Conservation (phyloP, 495 filamentous ascomycete species). For the Diplogelasinospora grovesii region DNA sequence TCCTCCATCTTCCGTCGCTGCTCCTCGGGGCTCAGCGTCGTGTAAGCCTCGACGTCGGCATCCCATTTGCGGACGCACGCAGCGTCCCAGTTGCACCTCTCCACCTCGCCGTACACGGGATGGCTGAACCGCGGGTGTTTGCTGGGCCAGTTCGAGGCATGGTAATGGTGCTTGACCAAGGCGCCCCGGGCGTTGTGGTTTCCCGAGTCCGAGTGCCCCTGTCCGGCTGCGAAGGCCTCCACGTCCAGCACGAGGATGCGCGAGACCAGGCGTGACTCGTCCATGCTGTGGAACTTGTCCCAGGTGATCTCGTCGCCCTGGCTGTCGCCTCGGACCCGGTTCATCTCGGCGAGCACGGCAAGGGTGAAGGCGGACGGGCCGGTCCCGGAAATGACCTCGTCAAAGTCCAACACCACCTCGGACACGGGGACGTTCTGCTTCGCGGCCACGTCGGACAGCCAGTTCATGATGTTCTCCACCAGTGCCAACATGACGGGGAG, state of each 20-base stretch:
- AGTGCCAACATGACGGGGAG: conserved; percentile 53
- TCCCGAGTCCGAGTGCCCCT: conserved; percentile 55
- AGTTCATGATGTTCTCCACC: conserved; percentile 50
- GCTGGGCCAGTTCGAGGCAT: conserved; percentile 52
- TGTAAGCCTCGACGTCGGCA: conserved; percentile 39
- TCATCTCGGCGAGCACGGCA: conserved; percentile 52
- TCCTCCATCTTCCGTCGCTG: conserved; percentile 37
- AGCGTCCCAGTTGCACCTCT: conserved; percentile 53
- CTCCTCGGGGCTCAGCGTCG: conserved; percentile 35
- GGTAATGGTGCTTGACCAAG: conserved; percentile 57
- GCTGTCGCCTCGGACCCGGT: conserved; percentile 9
- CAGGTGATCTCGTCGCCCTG: conserved; percentile 32
- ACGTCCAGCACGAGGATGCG: conserved; percentile 53
- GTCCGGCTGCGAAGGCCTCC: conserved; percentile 56
- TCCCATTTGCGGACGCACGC: conserved; percentile 52
- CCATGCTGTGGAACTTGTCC: conserved; percentile 50
- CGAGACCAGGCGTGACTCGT: conserved; percentile 47
- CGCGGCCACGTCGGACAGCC: conserved; percentile 44
- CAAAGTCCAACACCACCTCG: conserved; percentile 52
- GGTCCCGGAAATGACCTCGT: conserved; percentile 57
- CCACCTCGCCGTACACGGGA: conserved; percentile 54
- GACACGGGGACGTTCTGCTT: conserved; percentile 43
- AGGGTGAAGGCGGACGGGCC: conserved; percentile 57
- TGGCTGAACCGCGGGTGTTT: conserved; percentile 51
- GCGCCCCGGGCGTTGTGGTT: conserved; percentile 50